Percentiles rank a stretch among this genome's conserved stretches.
phyloP scores from a whole-genome alignment of 2,329 filamentous ascomycete species.

The Stagonosporopsis vannaccii region DNA sequence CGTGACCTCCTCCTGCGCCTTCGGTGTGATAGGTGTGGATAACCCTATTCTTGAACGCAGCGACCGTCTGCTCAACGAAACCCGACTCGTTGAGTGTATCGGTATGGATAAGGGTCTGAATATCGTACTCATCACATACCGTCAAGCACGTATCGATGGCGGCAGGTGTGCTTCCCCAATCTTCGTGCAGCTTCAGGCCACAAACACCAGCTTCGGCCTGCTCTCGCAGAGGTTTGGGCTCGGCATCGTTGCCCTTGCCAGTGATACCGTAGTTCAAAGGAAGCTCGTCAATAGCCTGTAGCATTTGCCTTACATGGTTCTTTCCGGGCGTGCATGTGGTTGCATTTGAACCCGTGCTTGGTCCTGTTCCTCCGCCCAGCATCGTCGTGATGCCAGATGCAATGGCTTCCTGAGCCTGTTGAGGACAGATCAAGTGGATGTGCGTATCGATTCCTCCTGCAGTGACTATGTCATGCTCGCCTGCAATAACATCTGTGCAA shows the following conservation, averaged over 20 bases:
- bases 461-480: slow-evolving; percentile 88
- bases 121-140: slow-evolving; percentile 89
- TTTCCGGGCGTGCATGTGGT: slow-evolving; percentile 92
- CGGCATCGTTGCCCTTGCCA: slow-evolving; percentile 89
- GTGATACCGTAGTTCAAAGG: slow-evolving; percentile 92
- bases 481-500: slow-evolving; percentile 90
- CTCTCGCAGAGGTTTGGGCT: slow-evolving; percentile 73
- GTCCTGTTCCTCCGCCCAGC: slow-evolving; percentile 89
- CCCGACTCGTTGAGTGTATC: slow-evolving; percentile 96
- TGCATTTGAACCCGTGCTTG: slow-evolving; percentile 88
- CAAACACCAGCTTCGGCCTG: slow-evolving; percentile 85
- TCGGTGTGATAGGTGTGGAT: slow-evolving; percentile 99
- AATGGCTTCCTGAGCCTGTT: slow-evolving; percentile 84
- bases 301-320: slow-evolving; percentile 84
- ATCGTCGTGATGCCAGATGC: slow-evolving; percentile 88
- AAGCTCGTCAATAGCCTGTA: slow-evolving; percentile 81
- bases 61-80: slow-evolving; percentile 92
- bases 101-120: slow-evolving; percentile 94
- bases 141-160: slow-evolving; percentile 83
- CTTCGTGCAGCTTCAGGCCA: slow-evolving; percentile 93
- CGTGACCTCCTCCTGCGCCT: slow-evolving; percentile 92
- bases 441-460: slow-evolving; percentile 86
- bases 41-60: slow-evolving; percentile 82
- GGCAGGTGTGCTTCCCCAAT: slow-evolving; percentile 91
- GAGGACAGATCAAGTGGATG: slow-evolving; percentile 94